These are phyloP conservation scores for Pleurotus salmoneostramineus DNA, from an alignment of 768 basidiomycete species.

Conservation along the genomic window DNA sequence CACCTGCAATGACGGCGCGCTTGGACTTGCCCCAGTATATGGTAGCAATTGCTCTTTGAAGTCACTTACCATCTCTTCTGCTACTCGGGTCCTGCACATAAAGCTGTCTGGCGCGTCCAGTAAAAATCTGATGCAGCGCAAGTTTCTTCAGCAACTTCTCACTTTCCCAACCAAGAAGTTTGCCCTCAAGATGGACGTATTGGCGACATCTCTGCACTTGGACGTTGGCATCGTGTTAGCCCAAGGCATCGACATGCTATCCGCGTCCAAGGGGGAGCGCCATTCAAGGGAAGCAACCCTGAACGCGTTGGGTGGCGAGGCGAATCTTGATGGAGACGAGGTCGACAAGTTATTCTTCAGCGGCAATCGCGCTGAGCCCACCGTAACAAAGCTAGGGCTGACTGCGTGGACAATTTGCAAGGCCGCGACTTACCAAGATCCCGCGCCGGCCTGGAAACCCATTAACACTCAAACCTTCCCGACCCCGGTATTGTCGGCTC, in stretches of 20 bases:
- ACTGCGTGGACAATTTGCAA: slow-evolving; percentile 44
- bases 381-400: slow-evolving; percentile 23
- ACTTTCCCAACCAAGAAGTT: slow-evolving; percentile 20
- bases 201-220: slow-evolving; percentile 32
- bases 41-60: background rate
- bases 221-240: slow-evolving; percentile 32
- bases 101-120: background rate
- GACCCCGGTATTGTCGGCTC: slow-evolving; percentile 17
- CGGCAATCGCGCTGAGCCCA: slow-evolving; percentile 15
- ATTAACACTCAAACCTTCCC: slow-evolving; percentile 23
- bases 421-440: slow-evolving; percentile 16
- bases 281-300: slow-evolving; percentile 29
- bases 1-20: background rate
- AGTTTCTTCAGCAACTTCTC: background rate
- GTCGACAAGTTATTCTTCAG: slow-evolving; percentile 26
- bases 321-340: slow-evolving; percentile 18
- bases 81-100: background rate
- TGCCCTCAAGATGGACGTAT: slow-evolving; percentile 43
- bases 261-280: slow-evolving; percentile 20
- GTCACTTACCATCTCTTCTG: background rate
- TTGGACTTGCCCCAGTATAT: background rate
- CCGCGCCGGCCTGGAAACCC: background rate
- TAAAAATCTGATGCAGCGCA: background rate
- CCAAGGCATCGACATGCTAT: slow-evolving; percentile 38
- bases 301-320: slow-evolving; percentile 32